Evolutionary conservation across 371 early-diverging fungal genomes (phyloP).

Genomic region (Lichtheimia ornata): DNA sequence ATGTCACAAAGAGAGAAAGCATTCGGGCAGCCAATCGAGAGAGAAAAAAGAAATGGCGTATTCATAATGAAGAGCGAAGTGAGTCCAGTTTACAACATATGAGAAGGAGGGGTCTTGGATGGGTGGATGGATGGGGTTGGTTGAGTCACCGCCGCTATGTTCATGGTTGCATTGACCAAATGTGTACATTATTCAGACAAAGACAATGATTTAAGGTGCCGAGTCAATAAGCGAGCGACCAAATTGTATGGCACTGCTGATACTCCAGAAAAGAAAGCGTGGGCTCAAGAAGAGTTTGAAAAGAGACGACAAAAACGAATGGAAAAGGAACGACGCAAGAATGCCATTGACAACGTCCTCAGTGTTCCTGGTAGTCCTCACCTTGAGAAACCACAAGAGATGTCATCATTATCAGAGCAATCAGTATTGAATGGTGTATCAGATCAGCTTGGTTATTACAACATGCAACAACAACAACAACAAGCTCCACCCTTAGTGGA

Average conservation of each 20-base stretch:
- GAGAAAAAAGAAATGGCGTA: constrained; percentile 79
- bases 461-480: constrained; percentile 19
- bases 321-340: constrained; percentile 70
- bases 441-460: constrained; percentile 17
- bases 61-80: constrained; percentile 78
- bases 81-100: constrained; percentile 25
- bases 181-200: constrained; percentile 49
- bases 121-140: background rate
- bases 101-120: background rate
- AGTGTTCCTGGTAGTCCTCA: constrained; percentile 22
- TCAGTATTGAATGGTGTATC: background rate
- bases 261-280: constrained; percentile 58
- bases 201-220: constrained; percentile 80
- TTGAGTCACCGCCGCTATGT: no score
- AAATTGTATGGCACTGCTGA: constrained; percentile 65
- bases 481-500: constrained; percentile 29
- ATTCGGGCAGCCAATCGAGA: constrained; percentile 74
- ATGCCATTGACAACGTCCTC: constrained; percentile 42
- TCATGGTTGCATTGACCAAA: background rate
- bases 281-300: constrained; percentile 77
- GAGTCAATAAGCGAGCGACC: constrained; percentile 78
- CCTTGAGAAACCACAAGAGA: background rate
- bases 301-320: constrained; percentile 70
- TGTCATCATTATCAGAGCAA: background rate
- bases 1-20: constrained; percentile 43